Evolutionary conservation across 164 flowering plant species (phyloP).

Genomic region (Liquidambar formosana): DNA sequence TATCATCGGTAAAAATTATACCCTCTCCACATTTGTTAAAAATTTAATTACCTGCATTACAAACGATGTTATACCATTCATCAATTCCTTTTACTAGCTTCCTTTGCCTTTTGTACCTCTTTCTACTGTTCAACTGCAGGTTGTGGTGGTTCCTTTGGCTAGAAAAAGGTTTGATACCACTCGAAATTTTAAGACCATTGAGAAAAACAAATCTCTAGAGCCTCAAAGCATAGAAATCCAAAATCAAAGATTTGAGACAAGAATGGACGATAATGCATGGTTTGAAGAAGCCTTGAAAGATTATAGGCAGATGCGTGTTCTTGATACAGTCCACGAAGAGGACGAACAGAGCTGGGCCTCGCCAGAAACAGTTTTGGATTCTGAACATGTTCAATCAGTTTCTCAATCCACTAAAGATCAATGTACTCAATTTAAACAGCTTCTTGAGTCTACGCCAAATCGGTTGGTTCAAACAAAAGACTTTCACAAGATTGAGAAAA

Average conservation of each 20-base stretch:
- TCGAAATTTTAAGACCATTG: neutral
- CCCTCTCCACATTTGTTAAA: neutral
- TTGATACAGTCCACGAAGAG: constrained; percentile 30
- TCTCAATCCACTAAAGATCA: constrained; percentile 7
- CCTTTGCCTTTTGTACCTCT: too few relatives aligned
- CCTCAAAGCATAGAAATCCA: neutral
- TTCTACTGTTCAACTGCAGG: neutral
- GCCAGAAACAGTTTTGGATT: constrained; percentile 1
- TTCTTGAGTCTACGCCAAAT: constrained; percentile 26
- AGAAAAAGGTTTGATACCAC: constrained; percentile 7
- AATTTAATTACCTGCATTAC: neutral
- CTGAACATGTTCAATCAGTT: constrained; percentile 3
- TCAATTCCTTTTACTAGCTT: neutral
- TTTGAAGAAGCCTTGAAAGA: constrained; percentile 24
- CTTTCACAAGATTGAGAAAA: constrained; percentile 19
- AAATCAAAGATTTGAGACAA: neutral
- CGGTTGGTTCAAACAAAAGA: constrained; percentile 16
- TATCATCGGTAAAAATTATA: constrained; percentile 25
- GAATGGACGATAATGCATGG: constrained; percentile 2
- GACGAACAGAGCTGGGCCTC: constrained; percentile 28
- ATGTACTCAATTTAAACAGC: constrained; percentile 20
- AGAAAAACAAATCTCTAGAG: constrained; percentile 1
- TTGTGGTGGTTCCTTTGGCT: constrained; percentile 26
- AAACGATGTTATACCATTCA: neutral
- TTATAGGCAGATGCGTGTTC: constrained; percentile 33